Base-by-base conservation (phyloP, 2,329 filamentous ascomycete species). In the Lasiodiplodia gonubiensis region DNA sequence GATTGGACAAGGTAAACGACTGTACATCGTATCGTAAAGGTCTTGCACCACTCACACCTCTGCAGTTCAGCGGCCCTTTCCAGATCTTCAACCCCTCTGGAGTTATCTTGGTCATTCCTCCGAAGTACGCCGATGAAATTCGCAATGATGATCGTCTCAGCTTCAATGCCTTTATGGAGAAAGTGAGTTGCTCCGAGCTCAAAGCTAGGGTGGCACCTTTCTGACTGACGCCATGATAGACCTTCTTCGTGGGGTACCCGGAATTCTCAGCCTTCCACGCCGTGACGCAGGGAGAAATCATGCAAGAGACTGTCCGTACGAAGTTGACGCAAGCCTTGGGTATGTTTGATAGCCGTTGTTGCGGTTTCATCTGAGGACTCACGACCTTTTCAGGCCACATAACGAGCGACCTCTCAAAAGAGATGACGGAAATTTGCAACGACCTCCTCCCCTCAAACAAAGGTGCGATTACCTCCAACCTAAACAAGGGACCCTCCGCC, bases 231-330 rank as follows among this genome's bases (percentile, higher is more conserved):
- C 18, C 42, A 8, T 16, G 7, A 23, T 12, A 60, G 55, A 60
- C 23, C 14, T 60, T 60, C 37, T 60, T 60, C 37, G 37, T 27
- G 4, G 55, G 37, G 2, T 46, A 46, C 37, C 3, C 37, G 2
- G 55, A 48, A 14, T 60, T 60, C 23, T 33, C 55, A 4, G 30
- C 55, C n/a, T 60, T 60, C 55, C 55, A 60, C 23, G 21, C 55
- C 23, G 55, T 60, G 12, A 60, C 55, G 23, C 37, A 60, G 18
- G 55, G 55, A 37, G 55, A 60, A 3, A 60, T 60, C 35, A 46
- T 60, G 55, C 55, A 60, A 37, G 55, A 60, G 55, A 60, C 55
- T 2, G 37, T 60, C 37, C 55, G 55, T 23, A 60, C 55, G 35
- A 60, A 60, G 37, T 11, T 60, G 37, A 60, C 35, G 21, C 55